Evolutionary conservation across 2,329 filamentous ascomycete species (phyloP).

Genomic region (Scytalidium sp.): DNA sequence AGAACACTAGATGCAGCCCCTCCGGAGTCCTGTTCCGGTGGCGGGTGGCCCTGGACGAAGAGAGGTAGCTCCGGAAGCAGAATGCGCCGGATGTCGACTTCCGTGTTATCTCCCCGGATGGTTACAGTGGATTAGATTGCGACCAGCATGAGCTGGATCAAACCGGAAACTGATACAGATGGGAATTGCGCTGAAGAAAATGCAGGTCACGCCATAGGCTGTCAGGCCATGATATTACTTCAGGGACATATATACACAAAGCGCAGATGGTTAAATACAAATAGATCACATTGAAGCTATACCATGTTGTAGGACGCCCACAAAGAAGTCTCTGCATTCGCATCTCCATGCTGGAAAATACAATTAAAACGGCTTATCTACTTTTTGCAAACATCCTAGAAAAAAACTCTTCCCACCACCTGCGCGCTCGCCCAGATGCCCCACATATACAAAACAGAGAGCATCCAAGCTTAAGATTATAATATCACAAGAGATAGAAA

Average conservation of each 20-base stretch:
- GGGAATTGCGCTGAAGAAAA: background rate
- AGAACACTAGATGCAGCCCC: too few species aligned
- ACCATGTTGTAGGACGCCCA: background rate
- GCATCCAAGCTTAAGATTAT: background rate
- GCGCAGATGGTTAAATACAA: background rate
- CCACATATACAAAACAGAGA: background rate
- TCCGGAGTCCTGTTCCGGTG: background rate
- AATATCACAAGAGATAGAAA: background rate
- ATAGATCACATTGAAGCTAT: background rate
- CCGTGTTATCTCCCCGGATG: background rate
- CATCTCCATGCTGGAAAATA: background rate
- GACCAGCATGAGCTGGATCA: too few species aligned
- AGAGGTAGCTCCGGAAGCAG: background rate
- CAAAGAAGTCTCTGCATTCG: background rate
- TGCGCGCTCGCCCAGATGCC: background rate
- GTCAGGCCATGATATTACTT: too few species aligned
- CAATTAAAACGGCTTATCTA: background rate
- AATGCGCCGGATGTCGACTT: background rate
- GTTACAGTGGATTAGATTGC: background rate
- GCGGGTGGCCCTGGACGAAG: background rate
- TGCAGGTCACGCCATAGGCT: background rate
- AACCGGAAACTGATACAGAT: background rate
- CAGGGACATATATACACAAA: background rate
- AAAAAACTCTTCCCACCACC: background rate
- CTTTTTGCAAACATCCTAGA: background rate